phyloP scores from a whole-genome alignment of 441 rosid genomes.

The Breynia disticha region DNA sequence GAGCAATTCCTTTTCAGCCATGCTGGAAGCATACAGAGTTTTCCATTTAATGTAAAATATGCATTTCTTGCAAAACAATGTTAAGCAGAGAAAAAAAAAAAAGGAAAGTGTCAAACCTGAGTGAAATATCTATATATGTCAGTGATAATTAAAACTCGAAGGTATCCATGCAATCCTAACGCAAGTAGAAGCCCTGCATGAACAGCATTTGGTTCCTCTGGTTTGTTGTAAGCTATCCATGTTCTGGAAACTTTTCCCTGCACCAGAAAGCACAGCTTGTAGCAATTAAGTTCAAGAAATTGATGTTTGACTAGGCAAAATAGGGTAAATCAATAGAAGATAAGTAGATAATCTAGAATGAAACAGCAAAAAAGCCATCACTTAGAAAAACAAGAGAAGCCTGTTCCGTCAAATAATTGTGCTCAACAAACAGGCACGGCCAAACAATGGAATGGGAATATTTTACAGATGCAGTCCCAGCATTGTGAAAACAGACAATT shows the following conservation, averaged over 20 bases:
- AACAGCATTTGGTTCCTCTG: conserved; percentile 72
- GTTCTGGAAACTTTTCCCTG: conserved; percentile 98
- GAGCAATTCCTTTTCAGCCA: no score
- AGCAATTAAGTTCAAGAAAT: conserved; percentile 10
- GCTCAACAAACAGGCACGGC: no score
- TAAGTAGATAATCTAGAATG: neutral
- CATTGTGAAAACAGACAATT: no score
- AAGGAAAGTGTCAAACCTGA: conserved; percentile 38
- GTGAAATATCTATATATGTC: conserved; percentile 86
- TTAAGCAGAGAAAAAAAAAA: neutral
- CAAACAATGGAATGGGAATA: no score
- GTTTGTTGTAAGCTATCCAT: conserved; percentile 91
- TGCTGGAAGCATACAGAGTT: neutral
- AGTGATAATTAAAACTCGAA: conserved; percentile 60
- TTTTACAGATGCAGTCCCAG: no score
- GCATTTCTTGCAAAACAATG: neutral
- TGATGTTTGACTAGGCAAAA: neutral
- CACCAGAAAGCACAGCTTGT: conserved; percentile 14
- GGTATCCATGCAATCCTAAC: conserved; percentile 89
- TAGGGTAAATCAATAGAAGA: neutral
- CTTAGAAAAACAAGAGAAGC: no score
- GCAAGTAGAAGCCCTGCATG: conserved; percentile 98
- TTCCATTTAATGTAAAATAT: neutral
- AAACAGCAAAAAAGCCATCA: neutral
- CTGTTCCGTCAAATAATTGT: no score